phyloP scores from a whole-genome alignment of 495 filamentous ascomycete genomes.

The Staphylotrichum tortipilum region DNA sequence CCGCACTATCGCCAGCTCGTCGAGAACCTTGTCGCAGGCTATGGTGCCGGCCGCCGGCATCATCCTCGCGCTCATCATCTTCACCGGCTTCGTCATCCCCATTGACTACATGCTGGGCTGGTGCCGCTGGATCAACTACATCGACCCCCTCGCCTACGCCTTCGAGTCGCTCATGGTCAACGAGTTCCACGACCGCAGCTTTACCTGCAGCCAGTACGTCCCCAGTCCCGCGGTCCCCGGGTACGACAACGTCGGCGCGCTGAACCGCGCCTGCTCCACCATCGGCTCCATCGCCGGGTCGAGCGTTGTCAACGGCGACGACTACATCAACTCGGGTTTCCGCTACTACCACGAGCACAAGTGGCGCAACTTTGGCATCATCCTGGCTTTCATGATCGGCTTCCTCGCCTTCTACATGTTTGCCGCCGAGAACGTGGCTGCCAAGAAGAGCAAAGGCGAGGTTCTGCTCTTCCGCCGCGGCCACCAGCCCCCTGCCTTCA shows the following conservation, averaged over 20 bases:
- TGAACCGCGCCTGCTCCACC: constrained; percentile 49
- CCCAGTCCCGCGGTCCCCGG: constrained; percentile 37
- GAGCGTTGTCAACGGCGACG: constrained; percentile 50
- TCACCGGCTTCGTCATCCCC: constrained; percentile 85
- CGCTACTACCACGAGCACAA: constrained; percentile 52
- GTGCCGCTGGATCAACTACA: constrained; percentile 81
- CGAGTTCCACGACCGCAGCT: constrained; percentile 64
- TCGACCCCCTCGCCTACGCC: constrained; percentile 77
- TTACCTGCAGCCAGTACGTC: constrained; percentile 53
- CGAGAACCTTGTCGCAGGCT: constrained; percentile 70
- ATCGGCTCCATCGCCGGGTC: constrained; percentile 55
- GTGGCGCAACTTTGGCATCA: constrained; percentile 78
- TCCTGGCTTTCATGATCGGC: constrained; percentile 63
- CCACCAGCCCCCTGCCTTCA: constrained; percentile 50
- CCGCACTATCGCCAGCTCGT: constrained; percentile 71
- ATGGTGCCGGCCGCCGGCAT: constrained; percentile 76
- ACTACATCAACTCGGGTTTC: constrained; percentile 56
- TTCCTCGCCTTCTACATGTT: constrained; percentile 60
- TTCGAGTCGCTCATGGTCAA: constrained; percentile 90
- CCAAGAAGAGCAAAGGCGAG: constrained; percentile 78
- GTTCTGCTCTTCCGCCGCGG: constrained; percentile 78
- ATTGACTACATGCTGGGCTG: constrained; percentile 67
- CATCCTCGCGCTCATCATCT: constrained; percentile 75
- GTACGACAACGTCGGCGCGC: constrained; percentile 29
- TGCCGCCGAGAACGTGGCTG: constrained; percentile 65